Conservation (phyloP, 768 basidiomycete genomes). For the Tulasnella sp. region DNA sequence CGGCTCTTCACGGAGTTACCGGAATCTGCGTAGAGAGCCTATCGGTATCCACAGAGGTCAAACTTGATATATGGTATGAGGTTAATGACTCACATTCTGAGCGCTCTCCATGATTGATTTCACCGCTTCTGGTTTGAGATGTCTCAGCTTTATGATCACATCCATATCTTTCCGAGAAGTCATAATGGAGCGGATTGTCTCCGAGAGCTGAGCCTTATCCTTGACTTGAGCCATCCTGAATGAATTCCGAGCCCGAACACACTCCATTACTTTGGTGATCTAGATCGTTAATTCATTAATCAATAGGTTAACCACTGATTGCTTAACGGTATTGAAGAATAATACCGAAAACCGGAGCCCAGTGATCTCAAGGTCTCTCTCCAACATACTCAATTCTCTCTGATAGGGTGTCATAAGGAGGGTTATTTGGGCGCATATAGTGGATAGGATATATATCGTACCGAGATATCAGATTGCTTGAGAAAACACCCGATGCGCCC, state of each 20-base stretch:
- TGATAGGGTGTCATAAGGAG: not conserved
- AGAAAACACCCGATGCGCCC: conserved; percentile 5
- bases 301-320: not conserved
- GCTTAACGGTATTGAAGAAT: not conserved
- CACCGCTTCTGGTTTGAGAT: conserved; percentile 26
- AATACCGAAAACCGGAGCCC: not conserved
- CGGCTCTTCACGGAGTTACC: conserved; percentile 25
- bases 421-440: too few relatives aligned
- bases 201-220: too few relatives aligned
- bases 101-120: conserved; percentile 33
- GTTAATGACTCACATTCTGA: conserved; percentile 27
- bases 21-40: too few relatives aligned
- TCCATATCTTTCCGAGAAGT: too few relatives aligned
- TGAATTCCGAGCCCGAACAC: too few relatives aligned
- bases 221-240: too few relatives aligned
- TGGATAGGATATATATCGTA: too few relatives aligned
- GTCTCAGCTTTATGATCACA: not conserved
- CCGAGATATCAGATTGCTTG: conserved; percentile 2
- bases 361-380: not conserved
- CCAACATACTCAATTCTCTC: conserved; percentile 1
- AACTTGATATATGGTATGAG: not conserved
- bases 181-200: too few relatives aligned
- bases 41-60: conserved; percentile 26
- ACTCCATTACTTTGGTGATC: too few relatives aligned
- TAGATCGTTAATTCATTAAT: too few relatives aligned